Conservation (phyloP, 2,329 filamentous ascomycete species). For the Massarina eburnea region DNA sequence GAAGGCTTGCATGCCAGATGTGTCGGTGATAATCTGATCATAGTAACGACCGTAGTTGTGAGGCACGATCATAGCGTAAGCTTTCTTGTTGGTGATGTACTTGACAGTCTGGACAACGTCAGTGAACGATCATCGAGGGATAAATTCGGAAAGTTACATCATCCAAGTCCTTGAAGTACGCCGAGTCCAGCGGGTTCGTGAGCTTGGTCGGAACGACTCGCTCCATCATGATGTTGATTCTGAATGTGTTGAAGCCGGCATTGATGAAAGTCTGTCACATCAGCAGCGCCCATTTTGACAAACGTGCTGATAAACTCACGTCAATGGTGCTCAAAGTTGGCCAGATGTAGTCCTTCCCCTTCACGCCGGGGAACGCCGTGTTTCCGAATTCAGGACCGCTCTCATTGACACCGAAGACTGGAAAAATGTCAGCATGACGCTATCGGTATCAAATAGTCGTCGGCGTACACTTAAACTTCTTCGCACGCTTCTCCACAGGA, state of each 20-base stretch:
- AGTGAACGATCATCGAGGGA: not conserved
- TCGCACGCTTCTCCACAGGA: slow-evolving; percentile 27
- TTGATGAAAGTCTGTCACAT: slow-evolving; percentile 1
- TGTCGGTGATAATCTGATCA: slow-evolving; percentile 46
- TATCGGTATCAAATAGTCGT: not conserved
- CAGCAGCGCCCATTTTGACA: not conserved
- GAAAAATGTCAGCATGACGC: not conserved
- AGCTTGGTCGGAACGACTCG: slow-evolving; percentile 54
- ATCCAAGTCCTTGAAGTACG: slow-evolving; percentile 39
- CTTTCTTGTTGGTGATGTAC: slow-evolving; percentile 50
- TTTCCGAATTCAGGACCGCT: slow-evolving; percentile 67
- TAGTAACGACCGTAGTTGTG: slow-evolving; percentile 56
- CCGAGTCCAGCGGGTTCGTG: slow-evolving; percentile 46
- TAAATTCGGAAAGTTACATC: not conserved
- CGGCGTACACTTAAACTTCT: slow-evolving; percentile 32
- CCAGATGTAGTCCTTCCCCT: slow-evolving; percentile 64
- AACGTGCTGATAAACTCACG: slow-evolving; percentile 49
- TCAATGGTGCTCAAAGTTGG: slow-evolving; percentile 53
- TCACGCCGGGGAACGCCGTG: slow-evolving; percentile 58
- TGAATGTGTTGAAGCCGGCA: slow-evolving; percentile 1
- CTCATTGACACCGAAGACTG: slow-evolving; percentile 52
- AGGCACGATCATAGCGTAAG: slow-evolving; percentile 51
- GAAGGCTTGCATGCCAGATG: slow-evolving; percentile 44
- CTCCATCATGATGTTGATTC: slow-evolving; percentile 53
- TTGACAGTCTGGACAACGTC: slow-evolving; percentile 47